Evolutionary conservation across 768 basidiomycete species (phyloP).

Genomic region (Ephemerocybe angulata): DNA sequence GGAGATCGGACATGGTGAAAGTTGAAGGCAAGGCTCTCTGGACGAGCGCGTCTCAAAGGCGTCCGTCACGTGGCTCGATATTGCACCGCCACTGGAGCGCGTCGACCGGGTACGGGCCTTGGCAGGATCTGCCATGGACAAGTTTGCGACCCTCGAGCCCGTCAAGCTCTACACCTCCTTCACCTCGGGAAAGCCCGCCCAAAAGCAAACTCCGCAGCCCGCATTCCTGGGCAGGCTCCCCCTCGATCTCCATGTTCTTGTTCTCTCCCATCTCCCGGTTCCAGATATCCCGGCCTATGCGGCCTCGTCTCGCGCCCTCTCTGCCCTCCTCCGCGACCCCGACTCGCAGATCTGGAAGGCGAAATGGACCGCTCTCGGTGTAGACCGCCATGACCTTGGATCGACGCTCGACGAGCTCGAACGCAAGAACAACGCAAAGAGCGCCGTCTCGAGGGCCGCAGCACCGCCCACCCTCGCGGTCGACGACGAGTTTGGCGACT

Average conservation of each 20-base stretch:
- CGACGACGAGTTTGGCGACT: conserved; percentile 91
- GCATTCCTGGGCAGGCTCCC: conserved; percentile 74
- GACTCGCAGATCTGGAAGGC: conserved; percentile 71
- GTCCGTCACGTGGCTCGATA: too few species aligned
- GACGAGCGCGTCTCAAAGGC: neutral
- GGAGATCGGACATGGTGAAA: conserved; percentile 57
- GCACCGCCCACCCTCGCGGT: conserved; percentile 61
- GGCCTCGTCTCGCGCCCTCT: conserved; percentile 59
- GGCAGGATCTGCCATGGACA: too few species aligned
- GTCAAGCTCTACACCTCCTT: conserved; percentile 45
- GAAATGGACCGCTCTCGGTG: conserved; percentile 61
- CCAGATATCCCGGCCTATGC: conserved; percentile 80
- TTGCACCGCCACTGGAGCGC: too few species aligned
- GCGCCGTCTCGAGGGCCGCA: conserved; percentile 34
- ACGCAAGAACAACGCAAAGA: conserved; percentile 36
- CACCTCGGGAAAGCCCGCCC: neutral
- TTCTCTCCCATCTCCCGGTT: conserved; percentile 72
- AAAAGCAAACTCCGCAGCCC: conserved; percentile 16
- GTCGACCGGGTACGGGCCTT: too few species aligned
- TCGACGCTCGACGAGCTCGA: conserved; percentile 61
- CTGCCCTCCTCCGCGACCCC: conserved; percentile 52
- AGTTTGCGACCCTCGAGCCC: conserved; percentile 83
- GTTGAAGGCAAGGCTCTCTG: neutral
- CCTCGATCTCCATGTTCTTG: conserved; percentile 66
- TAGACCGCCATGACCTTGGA: conserved; percentile 40